Evolutionary conservation across 306 rosid genomes (phyloP).

Genomic region (Crotalaria pallida): DNA sequence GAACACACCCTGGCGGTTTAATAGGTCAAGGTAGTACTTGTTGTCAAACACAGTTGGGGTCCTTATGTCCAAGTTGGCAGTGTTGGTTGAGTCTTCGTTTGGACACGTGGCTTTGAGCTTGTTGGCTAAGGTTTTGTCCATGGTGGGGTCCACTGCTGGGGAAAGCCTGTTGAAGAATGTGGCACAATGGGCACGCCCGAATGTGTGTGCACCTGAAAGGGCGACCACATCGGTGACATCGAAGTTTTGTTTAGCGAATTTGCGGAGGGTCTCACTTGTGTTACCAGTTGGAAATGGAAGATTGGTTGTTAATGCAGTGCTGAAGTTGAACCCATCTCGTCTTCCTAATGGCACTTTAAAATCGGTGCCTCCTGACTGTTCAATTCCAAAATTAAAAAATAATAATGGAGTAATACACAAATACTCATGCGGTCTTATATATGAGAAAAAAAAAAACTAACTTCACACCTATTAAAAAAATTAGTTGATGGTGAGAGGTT

Average conservation of each 20-base stretch:
- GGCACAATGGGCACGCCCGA: slow-evolving; percentile 42
- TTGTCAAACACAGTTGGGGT: slow-evolving; percentile 50
- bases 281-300: slow-evolving; percentile 38
- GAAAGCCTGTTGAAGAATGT: slow-evolving; percentile 44
- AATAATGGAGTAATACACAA: too few species aligned
- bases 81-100: neutral
- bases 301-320: slow-evolving; percentile 8
- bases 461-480: too few species aligned
- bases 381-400: neutral
- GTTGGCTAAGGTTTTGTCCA: slow-evolving; percentile 48
- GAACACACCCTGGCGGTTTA: slow-evolving; percentile 57
- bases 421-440: too few species aligned
- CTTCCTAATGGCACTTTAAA: slow-evolving; percentile 56
- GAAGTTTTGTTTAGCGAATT: slow-evolving; percentile 25
- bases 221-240: slow-evolving; percentile 44
- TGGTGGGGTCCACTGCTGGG: slow-evolving; percentile 38
- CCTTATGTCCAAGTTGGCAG: slow-evolving; percentile 40
- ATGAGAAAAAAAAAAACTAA: too few species aligned
- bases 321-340: slow-evolving; percentile 40
- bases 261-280: slow-evolving; percentile 4
- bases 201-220: slow-evolving; percentile 63
- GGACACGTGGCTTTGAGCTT: slow-evolving; percentile 43
- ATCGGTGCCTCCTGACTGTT: slow-evolving; percentile 50
- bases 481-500: too few species aligned
- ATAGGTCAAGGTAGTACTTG: slow-evolving; percentile 46